Evolutionary conservation across 495 filamentous ascomycete species (phyloP).

Genomic region (Hypomontagnella submonticulosa): DNA sequence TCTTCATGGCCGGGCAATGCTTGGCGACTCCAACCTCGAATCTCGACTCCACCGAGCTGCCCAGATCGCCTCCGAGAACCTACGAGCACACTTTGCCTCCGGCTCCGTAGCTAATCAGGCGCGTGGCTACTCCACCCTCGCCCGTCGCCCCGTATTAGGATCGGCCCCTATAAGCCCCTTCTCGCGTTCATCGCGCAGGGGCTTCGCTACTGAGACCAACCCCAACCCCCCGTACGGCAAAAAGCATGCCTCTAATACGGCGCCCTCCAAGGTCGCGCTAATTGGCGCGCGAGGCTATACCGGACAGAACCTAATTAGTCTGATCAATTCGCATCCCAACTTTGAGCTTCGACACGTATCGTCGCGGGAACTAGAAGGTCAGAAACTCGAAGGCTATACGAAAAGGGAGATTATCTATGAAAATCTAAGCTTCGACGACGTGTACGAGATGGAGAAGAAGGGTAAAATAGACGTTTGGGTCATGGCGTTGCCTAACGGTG

Average conservation of each 20-base stretch:
- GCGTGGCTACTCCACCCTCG: conserved; percentile 43
- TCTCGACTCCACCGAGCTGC: conserved; percentile 82
- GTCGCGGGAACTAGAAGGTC: conserved; percentile 90
- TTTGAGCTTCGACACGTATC: conserved; percentile 95
- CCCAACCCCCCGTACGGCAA: conserved; percentile 97
- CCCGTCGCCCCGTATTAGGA: conserved; percentile 41
- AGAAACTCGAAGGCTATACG: conserved; percentile 89
- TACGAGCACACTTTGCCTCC: conserved; percentile 46
- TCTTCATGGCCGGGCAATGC: conserved; percentile 84
- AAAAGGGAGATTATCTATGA: conserved; percentile 96
- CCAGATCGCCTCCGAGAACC: conserved; percentile 62
- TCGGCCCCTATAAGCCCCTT: conserved; percentile 28
- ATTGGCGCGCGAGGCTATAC: conserved; percentile 98
- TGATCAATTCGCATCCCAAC: conserved; percentile 92
- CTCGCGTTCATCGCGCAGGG: conserved; percentile 31
- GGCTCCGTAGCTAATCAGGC: conserved; percentile 47
- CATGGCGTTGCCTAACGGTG: conserved; percentile 96
- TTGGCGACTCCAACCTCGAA: conserved; percentile 91
- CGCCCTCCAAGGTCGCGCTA: conserved; percentile 85
- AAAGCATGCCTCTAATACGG: conserved; percentile 86
- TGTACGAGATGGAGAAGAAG: conserved; percentile 87
- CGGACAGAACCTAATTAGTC: conserved; percentile 88
- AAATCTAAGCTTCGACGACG: conserved; percentile 89
- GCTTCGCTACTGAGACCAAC: conserved; percentile 69
- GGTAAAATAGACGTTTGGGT: conserved; percentile 98